Evolutionary conservation across 2,329 filamentous ascomycete genomes (phyloP).

Genomic region (Acephala macrosclerotiorum): DNA sequence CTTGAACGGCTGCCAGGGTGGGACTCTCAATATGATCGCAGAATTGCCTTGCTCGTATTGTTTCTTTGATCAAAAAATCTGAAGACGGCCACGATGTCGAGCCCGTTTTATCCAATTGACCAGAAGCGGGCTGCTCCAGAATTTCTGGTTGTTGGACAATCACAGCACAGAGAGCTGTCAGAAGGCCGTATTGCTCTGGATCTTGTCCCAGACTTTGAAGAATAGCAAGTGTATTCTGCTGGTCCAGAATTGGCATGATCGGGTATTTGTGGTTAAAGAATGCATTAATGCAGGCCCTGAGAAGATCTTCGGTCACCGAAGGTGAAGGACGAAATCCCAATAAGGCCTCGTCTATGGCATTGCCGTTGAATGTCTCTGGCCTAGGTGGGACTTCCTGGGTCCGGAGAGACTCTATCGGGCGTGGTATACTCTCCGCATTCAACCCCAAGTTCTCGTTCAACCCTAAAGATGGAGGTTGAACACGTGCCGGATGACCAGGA

Average conservation of each 20-base stretch:
- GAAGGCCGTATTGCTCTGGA: slow-evolving; percentile 40
- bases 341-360: neutral
- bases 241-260: slow-evolving; percentile 45
- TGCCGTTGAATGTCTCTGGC: neutral
- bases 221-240: slow-evolving; percentile 29
- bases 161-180: slow-evolving; percentile 43
- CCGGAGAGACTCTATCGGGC: neutral
- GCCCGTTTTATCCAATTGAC: neutral
- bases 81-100: slow-evolving; percentile 8
- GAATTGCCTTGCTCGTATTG: slow-evolving; percentile 37
- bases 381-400: neutral
- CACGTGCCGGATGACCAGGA: neutral
- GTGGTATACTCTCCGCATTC: neutral
- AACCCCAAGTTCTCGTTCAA: neutral
- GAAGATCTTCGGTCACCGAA: slow-evolving; percentile 21
- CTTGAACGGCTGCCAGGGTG: slow-evolving; percentile 41
- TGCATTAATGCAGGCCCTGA: slow-evolving; percentile 42
- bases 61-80: slow-evolving; percentile 41
- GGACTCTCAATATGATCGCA: slow-evolving; percentile 41
- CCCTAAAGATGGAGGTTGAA: neutral
- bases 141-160: slow-evolving; percentile 44
- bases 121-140: slow-evolving; percentile 9
- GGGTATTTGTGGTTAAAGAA: slow-evolving; percentile 48
- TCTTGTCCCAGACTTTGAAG: slow-evolving; percentile 25
- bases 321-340: slow-evolving; percentile 14